Conservation (phyloP, 2,329 filamentous ascomycete species). For the Aspergillus spinulosporus region DNA sequence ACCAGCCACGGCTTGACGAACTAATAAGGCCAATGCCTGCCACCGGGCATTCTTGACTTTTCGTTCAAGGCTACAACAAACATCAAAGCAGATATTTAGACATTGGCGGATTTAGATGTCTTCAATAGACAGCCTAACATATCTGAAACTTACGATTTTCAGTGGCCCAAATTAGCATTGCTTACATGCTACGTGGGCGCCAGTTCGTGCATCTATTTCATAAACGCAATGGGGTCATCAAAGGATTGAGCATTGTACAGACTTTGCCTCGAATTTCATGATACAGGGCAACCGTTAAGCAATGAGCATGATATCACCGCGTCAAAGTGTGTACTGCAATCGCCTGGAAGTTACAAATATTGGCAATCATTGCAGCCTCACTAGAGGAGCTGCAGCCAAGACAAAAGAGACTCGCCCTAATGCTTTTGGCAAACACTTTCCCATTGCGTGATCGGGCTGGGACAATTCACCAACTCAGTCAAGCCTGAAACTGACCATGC, state of each 20-base stretch:
- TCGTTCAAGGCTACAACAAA: background rate
- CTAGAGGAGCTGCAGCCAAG: conserved; percentile 16
- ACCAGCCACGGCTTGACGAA: background rate
- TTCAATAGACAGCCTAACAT: too few species aligned
- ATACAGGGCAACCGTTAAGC: conserved; percentile 6
- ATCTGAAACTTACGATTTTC: too few species aligned
- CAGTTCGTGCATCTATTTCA: too few species aligned
- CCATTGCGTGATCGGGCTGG: conserved; percentile 10
- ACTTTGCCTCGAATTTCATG: background rate
- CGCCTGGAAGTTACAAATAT: background rate
- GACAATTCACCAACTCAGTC: conserved; percentile 21
- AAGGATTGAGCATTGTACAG: too few species aligned
- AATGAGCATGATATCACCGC: background rate
- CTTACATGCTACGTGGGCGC: too few species aligned
- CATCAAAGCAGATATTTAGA: background rate
- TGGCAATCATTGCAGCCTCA: conserved; percentile 14
- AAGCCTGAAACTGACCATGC: conserved; percentile 15
- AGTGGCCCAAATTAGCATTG: too few species aligned
- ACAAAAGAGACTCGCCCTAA: conserved; percentile 7
- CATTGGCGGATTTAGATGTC: too few species aligned
- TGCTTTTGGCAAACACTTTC: conserved; percentile 6
- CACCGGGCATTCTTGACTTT: background rate
- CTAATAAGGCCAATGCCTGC: background rate
- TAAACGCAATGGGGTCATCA: too few species aligned
- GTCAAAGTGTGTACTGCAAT: background rate